Evolutionary conservation across 1,139 yeast species (phyloP).

Genomic region (Kurtzmaniella quercitrusa): DNA sequence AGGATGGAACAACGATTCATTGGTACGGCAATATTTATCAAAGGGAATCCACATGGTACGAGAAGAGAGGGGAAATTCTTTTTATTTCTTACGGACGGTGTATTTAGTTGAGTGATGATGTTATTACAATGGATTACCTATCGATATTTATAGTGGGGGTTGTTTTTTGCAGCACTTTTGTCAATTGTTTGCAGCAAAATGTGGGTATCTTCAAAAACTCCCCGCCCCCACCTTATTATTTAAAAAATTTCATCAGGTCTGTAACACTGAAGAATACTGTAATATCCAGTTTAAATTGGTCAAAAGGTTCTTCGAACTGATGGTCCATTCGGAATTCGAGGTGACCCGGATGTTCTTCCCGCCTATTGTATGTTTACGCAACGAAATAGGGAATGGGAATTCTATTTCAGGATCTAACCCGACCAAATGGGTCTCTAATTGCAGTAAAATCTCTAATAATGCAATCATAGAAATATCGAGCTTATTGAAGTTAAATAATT

Average conservation of each 20-base stretch:
- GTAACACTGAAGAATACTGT: slow-evolving; percentile 36
- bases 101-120: not conserved
- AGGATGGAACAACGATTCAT: not conserved
- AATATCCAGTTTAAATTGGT: slow-evolving; percentile 63
- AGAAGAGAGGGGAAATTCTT: not conserved
- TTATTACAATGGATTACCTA: not conserved
- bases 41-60: slow-evolving; percentile 1
- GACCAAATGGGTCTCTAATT: slow-evolving; percentile 49
- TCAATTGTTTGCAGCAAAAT: not conserved
- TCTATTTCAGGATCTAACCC: slow-evolving; percentile 53
- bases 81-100: no score
- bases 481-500: slow-evolving; percentile 64
- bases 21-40: not conserved
- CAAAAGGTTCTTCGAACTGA: slow-evolving; percentile 76
- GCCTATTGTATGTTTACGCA: slow-evolving; percentile 63
- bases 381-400: slow-evolving; percentile 59
- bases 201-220: not conserved
- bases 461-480: slow-evolving; percentile 79
- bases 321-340: slow-evolving; percentile 83
- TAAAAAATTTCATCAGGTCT: not conserved
- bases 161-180: not conserved
- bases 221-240: not conserved
- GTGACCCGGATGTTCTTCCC: slow-evolving; percentile 71
- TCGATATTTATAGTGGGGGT: not conserved
- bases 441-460: slow-evolving; percentile 56